Conservation (phyloP, 768 basidiomycete species). For the Leccinum barrowsii region DNA sequence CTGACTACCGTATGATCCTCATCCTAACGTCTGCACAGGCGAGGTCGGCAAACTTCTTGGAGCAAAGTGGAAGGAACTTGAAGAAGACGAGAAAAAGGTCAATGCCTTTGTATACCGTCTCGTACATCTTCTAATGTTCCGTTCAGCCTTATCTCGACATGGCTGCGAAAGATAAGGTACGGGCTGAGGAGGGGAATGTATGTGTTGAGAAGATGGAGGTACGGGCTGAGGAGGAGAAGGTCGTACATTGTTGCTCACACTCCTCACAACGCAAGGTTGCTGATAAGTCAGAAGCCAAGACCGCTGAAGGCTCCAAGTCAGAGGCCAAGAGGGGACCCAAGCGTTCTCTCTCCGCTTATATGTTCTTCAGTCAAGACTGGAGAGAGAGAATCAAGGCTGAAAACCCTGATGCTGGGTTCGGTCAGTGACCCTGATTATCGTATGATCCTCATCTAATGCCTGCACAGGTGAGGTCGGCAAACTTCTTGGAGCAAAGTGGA, state of each 20-base stretch:
- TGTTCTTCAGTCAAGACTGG: constrained; percentile 99
- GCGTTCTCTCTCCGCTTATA: constrained; percentile 92
- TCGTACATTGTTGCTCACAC: too few relatives aligned
- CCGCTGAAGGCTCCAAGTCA: constrained; percentile 66
- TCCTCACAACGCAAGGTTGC: constrained; percentile 65
- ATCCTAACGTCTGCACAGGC: constrained; percentile 41
- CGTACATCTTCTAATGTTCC: constrained; percentile 7
- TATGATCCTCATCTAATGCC: constrained; percentile 2
- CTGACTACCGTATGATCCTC: background rate
- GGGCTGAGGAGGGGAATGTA: constrained; percentile 56
- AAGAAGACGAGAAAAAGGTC: constrained; percentile 89
- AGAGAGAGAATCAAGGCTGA: constrained; percentile 92
- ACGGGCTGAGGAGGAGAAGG: too few relatives aligned
- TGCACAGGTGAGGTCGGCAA: constrained; percentile 84
- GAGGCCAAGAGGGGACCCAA: constrained; percentile 69
- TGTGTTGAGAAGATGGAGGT: too few relatives aligned
- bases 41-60: constrained; percentile 95
- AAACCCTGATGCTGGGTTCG: constrained; percentile 93
- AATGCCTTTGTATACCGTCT: constrained; percentile 8
- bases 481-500: constrained; percentile 95
- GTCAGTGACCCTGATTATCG: constrained; percentile 38
- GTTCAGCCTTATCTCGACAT: constrained; percentile 81
- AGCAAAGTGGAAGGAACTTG: constrained; percentile 95
- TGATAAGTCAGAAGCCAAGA: constrained; percentile 56
- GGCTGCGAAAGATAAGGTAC: constrained; percentile 81